These are phyloP conservation scores for Ascochyta lentis DNA, from an alignment of 2,329 filamentous ascomycete species.

Conservation along the genomic window DNA sequence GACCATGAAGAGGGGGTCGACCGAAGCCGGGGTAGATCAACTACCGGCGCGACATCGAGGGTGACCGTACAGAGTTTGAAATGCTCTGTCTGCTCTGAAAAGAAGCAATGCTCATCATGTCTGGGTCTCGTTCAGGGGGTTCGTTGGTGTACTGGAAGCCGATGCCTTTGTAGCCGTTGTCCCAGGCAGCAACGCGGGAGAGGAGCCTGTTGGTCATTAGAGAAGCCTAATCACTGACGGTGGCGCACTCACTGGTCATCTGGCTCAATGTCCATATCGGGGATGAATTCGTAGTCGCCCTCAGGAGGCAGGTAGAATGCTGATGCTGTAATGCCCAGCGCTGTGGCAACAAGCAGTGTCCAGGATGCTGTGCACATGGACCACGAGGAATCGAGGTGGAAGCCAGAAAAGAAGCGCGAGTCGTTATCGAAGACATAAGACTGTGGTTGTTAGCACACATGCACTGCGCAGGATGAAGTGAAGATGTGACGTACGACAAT, in stretches of 20 bases:
- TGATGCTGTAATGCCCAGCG: slow-evolving; percentile 67
- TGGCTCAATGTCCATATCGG: slow-evolving; percentile 41
- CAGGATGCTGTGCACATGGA: slow-evolving; percentile 70
- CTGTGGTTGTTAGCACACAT: slow-evolving; percentile 54
- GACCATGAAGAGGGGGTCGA: background rate
- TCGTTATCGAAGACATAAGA: slow-evolving; percentile 85
- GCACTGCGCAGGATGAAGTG: background rate
- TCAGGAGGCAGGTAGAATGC: slow-evolving; percentile 77
- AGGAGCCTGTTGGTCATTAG: slow-evolving; percentile 41
- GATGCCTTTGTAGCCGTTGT: slow-evolving; percentile 40
- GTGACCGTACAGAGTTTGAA: slow-evolving; percentile 8
- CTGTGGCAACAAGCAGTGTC: slow-evolving; percentile 61
- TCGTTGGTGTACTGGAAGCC: slow-evolving; percentile 20
- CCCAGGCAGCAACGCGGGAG: slow-evolving; percentile 44
- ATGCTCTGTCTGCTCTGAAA: slow-evolving; percentile 19
- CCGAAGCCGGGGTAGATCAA: background rate
- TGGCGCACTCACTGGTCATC: slow-evolving; percentile 42
- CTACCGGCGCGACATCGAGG: slow-evolving; percentile 16
- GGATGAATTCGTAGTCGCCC: slow-evolving; percentile 84
- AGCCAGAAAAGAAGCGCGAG: slow-evolving; percentile 81
- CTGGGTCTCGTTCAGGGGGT: slow-evolving; percentile 22
- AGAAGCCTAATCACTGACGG: slow-evolving; percentile 1
- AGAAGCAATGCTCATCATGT: slow-evolving; percentile 20
- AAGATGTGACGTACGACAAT: slow-evolving; percentile 71
- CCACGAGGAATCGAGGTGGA: slow-evolving; percentile 81